Percentiles rank a stretch among this genome's conserved stretches.
phyloP scores from a whole-genome alignment of 139 green algal species.

The Micractinium conductrix region DNA sequence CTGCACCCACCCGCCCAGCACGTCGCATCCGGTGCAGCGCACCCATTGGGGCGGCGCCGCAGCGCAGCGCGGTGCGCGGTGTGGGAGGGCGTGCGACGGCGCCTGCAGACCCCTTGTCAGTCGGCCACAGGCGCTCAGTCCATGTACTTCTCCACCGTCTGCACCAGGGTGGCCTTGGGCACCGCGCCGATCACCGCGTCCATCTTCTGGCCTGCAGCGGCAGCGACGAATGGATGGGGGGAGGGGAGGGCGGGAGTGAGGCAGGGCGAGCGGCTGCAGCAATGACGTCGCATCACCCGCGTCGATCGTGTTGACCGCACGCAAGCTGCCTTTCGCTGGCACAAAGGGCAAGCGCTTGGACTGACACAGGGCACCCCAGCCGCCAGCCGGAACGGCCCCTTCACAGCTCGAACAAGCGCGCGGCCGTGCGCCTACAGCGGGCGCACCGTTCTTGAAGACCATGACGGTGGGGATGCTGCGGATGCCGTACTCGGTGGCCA shows the following conservation, averaged over 20 bases:
- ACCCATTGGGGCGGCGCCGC: no score
- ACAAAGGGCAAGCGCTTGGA: no score
- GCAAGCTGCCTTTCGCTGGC: not conserved
- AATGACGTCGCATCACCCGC: not conserved
- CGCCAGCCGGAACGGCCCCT: not conserved
- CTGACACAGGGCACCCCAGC: not conserved
- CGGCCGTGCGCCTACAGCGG: not conserved
- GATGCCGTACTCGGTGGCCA: slow-evolving; percentile 97
- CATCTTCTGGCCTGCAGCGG: slow-evolving; percentile 86
- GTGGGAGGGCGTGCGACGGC: no score
- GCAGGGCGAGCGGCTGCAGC: not conserved
- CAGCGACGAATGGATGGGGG: no score
- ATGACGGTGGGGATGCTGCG: slow-evolving; percentile 97
- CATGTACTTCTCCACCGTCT: slow-evolving; percentile 95
- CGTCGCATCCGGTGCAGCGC: no score
- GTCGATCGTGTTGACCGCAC: not conserved
- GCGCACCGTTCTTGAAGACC: slow-evolving; percentile 88
- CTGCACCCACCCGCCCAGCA: no score
- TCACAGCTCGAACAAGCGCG: no score
- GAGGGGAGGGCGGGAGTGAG: not conserved
- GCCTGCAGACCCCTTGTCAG: no score
- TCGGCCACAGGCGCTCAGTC: no score
- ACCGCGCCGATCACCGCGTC: slow-evolving; percentile 99
- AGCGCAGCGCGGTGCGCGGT: no score
- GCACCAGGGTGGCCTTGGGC: slow-evolving; percentile 89